Conservation (phyloP, 306 rosid species). For the Astragalus glycyphyllos region DNA sequence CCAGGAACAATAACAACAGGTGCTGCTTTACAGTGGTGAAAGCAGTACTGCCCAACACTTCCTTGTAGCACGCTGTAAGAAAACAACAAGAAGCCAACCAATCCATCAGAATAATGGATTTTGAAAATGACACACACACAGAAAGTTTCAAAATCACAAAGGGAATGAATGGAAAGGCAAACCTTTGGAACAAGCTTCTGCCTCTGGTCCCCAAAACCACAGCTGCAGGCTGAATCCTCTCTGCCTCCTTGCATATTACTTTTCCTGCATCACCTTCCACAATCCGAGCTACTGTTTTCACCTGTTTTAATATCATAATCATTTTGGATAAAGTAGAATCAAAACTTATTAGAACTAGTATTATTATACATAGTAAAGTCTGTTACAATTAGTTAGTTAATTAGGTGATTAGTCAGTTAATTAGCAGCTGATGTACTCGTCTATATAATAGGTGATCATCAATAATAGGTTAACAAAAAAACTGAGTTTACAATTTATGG, state of each 20-base stretch:
- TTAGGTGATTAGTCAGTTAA: no score
- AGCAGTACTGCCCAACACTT: slow-evolving; percentile 83
- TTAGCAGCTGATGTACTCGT: no score
- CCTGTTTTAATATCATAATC: slow-evolving; percentile 48
- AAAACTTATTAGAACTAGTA: no score
- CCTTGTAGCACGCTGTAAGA: slow-evolving; percentile 80
- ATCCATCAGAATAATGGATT: slow-evolving; percentile 25
- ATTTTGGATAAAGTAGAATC: no score
- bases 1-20: slow-evolving; percentile 88
- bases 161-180: no score
- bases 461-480: no score
- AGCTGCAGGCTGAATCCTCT: slow-evolving; percentile 70
- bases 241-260: slow-evolving; percentile 77
- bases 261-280: slow-evolving; percentile 80
- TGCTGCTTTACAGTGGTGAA: slow-evolving; percentile 81
- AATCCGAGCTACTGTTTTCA: slow-evolving; percentile 68
- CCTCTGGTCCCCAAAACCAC: slow-evolving; percentile 81
- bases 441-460: no score
- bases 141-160: not conserved
- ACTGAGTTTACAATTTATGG: no score
- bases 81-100: not conserved
- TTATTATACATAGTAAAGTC: no score
- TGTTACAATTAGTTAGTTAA: no score
- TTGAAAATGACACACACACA: not conserved
- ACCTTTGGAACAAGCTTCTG: slow-evolving; percentile 75